These are phyloP conservation scores for Cyanidium caldarium DNA, from an alignment of 23 red algal species.

Conservation along the genomic window DNA sequence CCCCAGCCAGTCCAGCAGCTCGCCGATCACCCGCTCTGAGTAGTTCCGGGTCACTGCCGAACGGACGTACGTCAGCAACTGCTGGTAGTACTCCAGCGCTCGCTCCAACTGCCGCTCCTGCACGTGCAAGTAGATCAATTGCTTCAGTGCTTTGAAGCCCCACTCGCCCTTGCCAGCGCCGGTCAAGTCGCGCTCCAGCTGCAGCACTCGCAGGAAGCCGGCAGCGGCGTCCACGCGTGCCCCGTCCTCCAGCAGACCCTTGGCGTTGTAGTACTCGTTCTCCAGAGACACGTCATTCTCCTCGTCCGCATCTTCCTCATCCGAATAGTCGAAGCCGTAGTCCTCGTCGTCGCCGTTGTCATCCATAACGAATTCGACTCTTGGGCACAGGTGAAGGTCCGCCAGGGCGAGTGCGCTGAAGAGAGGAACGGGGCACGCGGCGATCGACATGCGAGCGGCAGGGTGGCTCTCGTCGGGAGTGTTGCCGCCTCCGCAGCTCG, in stretches of 20 bases:
- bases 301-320: conserved; percentile 76
- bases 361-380: too few species aligned
- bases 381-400: too few species aligned
- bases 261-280: conserved; percentile 60
- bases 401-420: too few species aligned
- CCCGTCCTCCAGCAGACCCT: conserved; percentile 43
- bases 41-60: conserved; percentile 91
- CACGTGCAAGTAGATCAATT: conserved; percentile 77
- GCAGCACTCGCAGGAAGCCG: conserved; percentile 55
- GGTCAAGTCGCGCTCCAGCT: conserved; percentile 34
- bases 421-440: too few species aligned
- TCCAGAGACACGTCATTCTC: neutral
- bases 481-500: too few species aligned
- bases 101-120: conserved; percentile 36
- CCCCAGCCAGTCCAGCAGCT: conserved; percentile 80
- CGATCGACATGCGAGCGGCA: too few species aligned
- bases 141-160: conserved; percentile 94
- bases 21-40: conserved; percentile 79
- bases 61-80: conserved; percentile 78
- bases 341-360: conserved; percentile 92
- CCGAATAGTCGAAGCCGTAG: conserved; percentile 85
- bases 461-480: too few species aligned
- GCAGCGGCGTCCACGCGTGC: conserved; percentile 33
- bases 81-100: conserved; percentile 54
- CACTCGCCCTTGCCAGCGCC: conserved; percentile 87